Conservation (phyloP, 108 stramenopile species). For the Seminavis robusta region DNA sequence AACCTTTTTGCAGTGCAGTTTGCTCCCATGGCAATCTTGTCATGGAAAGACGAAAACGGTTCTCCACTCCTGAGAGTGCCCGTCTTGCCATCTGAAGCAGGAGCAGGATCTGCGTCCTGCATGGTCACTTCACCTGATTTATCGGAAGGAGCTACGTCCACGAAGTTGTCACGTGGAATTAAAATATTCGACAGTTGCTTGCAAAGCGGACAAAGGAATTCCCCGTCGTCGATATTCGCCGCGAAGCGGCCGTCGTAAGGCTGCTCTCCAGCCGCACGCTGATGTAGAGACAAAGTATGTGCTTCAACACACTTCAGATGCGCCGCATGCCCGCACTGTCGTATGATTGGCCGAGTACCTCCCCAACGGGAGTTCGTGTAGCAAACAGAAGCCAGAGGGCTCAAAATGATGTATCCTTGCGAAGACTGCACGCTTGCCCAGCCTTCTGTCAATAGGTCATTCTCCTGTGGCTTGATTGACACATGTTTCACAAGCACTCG, state of each 20-base stretch:
- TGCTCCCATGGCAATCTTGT: no score
- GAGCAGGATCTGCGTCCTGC: no score
- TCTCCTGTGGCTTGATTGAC: slow-evolving; percentile 10
- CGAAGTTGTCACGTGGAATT: slow-evolving; percentile 87
- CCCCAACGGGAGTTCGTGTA: slow-evolving; percentile 84
- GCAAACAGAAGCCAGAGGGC: slow-evolving; percentile 68
- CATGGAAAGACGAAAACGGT: no score
- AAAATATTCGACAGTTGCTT: slow-evolving; percentile 93
- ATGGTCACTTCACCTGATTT: no score
- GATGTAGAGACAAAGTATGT: slow-evolving; percentile 86
- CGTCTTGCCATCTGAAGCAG: no score
- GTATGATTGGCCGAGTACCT: slow-evolving; percentile 78
- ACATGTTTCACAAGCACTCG: slow-evolving; percentile 71
- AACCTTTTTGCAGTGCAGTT: no score
- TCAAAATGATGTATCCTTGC: slow-evolving; percentile 82
- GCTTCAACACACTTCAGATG: slow-evolving; percentile 91
- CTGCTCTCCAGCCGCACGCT: slow-evolving; percentile 72
- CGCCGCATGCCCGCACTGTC: slow-evolving; percentile 95
- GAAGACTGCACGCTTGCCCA: slow-evolving; percentile 88
- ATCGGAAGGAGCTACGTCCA: no score
- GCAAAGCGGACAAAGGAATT: slow-evolving; percentile 96
- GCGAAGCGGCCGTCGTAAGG: slow-evolving; percentile 90
- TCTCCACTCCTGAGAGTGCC: no score
- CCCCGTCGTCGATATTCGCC: slow-evolving; percentile 88
- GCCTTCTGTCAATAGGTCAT: slow-evolving; percentile 48